Base-by-base conservation (phyloP, 306 rosid genomes). In the Acacia melanoxylon region DNA sequence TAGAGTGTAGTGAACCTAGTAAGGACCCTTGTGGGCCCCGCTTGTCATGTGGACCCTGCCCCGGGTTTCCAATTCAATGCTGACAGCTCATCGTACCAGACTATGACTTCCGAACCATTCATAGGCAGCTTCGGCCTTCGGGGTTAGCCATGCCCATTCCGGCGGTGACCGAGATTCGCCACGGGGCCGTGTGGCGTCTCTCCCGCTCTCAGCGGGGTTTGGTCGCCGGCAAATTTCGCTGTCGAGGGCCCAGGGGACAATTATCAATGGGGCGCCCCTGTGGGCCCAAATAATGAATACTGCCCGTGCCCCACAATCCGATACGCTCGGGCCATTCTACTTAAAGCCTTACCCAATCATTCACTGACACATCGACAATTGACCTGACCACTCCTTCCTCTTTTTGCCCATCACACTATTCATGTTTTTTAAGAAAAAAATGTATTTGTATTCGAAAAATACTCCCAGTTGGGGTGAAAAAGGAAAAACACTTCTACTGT, bases 241-340 rank as follows among this genome's bases (percentile, higher is more conserved):
- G 90, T 81, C 85, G 0, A 2, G 27, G 5, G 5, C 51, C 19
- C 2, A 79, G 72, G 86, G 48, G 82, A 81, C 91, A 88, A 4
- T 4, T 15, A 10, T 63, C 65, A 27, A 41, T 59, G 40, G 27
- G 22, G 77, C 73, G 8, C 65, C 40, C 41, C 15, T 44, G 79
- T 68, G 79, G 45, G 33, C 66, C 69, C 27, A 22, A 10, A 11
- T 10, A 20, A 6, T 29, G 10, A 29, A 15, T 54, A 20, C 67
- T 12, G 66, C 31, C 66, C 10, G 51, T 12, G 66, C 31, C 66
- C 10, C 10, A 74, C 52, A 29, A 51, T 74, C 27, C 1, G 29
- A 74, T 52, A 19, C 19, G 20, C 20, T 20, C 24, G 10, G 12
- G 13, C 15, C 31, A 29, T 29, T 1, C 31, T 29, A 29, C 2